Conservation (phyloP, 2,329 filamentous ascomycete genomes). For the Diaporthe australafricana region DNA sequence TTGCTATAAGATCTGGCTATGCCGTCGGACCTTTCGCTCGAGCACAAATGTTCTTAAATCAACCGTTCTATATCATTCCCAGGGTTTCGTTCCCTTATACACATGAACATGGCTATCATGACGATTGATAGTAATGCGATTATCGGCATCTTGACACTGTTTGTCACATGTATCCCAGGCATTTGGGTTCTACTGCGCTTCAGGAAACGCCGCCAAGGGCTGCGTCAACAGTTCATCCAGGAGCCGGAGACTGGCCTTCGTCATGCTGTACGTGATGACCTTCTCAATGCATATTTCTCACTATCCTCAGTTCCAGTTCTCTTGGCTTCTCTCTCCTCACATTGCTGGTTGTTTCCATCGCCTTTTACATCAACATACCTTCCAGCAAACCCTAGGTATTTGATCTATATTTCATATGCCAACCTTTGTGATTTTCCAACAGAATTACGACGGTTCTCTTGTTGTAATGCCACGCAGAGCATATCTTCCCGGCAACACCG, state of each 20-base stretch:
- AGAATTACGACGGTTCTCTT: not conserved
- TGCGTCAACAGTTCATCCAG: not conserved
- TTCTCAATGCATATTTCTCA: too few species aligned
- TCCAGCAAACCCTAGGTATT: not conserved
- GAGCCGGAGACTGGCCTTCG: not conserved
- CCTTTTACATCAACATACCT: not conserved
- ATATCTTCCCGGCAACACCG: not conserved
- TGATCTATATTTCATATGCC: too few species aligned
- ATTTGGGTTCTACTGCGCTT: not conserved
- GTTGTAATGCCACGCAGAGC: not conserved
- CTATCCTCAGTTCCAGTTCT: not conserved
- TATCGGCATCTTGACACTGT: not conserved
- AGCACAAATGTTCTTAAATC: too few species aligned
- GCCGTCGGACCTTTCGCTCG: not conserved
- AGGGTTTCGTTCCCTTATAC: rapidly evolving
- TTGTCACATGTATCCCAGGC: not conserved
- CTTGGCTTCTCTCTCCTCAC: not conserved
- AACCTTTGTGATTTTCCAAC: not conserved
- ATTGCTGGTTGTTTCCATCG: too few species aligned
- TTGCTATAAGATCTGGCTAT: not conserved
- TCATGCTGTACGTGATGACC: not conserved
- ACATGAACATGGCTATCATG: not conserved
- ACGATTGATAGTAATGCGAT: not conserved
- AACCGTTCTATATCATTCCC: too few species aligned
- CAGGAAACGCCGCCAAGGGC: not conserved